Conservation (phyloP, 1,284 basidiomycete genomes). For the Inonotus obliquus region DNA sequence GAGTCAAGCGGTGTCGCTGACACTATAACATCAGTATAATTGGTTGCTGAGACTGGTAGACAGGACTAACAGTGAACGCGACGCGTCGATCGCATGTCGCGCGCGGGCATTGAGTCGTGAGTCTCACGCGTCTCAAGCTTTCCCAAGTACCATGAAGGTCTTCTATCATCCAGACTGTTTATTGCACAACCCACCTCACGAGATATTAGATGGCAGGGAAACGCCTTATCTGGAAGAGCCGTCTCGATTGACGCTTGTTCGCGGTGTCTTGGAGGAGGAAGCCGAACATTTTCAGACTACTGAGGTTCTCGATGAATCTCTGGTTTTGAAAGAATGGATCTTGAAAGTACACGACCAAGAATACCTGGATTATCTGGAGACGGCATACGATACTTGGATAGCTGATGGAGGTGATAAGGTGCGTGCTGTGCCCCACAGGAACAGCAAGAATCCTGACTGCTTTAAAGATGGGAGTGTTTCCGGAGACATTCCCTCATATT, state of each 20-base stretch:
- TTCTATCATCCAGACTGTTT: constrained; percentile 21
- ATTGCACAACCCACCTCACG: constrained; percentile 30
- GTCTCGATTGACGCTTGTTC: constrained; percentile 26
- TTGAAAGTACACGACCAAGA: constrained; percentile 25
- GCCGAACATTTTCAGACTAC: constrained; percentile 22
- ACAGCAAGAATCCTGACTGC: neutral
- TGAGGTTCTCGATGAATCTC: constrained; percentile 16
- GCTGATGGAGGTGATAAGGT: constrained; percentile 31
- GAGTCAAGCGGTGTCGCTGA: neutral
- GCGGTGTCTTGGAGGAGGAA: constrained; percentile 23
- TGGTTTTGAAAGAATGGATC: constrained; percentile 19
- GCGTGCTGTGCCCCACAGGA: neutral
- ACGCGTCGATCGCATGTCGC: neutral
- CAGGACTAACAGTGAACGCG: neutral
- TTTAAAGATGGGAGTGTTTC: constrained; percentile 27
- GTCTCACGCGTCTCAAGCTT: neutral
- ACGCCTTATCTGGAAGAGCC: constrained; percentile 32
- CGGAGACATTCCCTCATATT: constrained; percentile 31
- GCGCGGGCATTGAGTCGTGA: neutral
- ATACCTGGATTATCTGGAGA: constrained; percentile 29
- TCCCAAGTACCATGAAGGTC: constrained; percentile 15
- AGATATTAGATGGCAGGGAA: constrained; percentile 30
- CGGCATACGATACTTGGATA: constrained; percentile 31
- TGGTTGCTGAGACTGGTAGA: neutral
- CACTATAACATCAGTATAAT: neutral